phyloP scores from a whole-genome alignment of 495 filamentous ascomycete genomes.

The Jackrogersella minutella region DNA sequence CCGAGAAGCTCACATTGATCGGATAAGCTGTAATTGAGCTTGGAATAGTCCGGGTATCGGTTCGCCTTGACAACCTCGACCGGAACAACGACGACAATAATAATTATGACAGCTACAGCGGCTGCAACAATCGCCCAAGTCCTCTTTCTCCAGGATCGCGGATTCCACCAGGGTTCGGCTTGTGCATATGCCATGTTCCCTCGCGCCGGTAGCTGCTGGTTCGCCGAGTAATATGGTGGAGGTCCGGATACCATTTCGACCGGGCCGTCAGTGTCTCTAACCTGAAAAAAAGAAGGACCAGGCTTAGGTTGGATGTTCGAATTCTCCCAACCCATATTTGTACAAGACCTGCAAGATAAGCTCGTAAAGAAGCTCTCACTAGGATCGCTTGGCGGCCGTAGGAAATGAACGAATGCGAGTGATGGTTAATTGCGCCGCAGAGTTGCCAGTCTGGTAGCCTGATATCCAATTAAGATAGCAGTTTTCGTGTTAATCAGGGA shows the following conservation, averaged over 20 bases:
- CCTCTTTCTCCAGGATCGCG: slow-evolving; percentile 59
- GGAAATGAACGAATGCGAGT: slow-evolving; percentile 11
- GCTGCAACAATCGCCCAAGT: slow-evolving; percentile 53
- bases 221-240: slow-evolving; percentile 32
- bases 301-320: slow-evolving; percentile 16
- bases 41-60: slow-evolving; percentile 50
- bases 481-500: neutral
- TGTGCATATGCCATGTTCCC: slow-evolving; percentile 25
- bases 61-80: slow-evolving; percentile 62
- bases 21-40: slow-evolving; percentile 46
- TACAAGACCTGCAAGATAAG: slow-evolving; percentile 18
- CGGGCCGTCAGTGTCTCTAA: slow-evolving; percentile 29
- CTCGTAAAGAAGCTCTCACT: slow-evolving; percentile 13
- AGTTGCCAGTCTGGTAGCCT: slow-evolving; percentile 1
- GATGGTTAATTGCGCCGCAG: slow-evolving; percentile 24
- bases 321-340: slow-evolving; percentile 43
- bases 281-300: slow-evolving; percentile 38
- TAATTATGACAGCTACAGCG: slow-evolving; percentile 50
- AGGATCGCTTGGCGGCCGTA: slow-evolving; percentile 13
- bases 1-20: slow-evolving; percentile 46
- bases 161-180: slow-evolving; percentile 54
- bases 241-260: slow-evolving; percentile 37
- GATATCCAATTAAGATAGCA: slow-evolving; percentile 9
- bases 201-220: slow-evolving; percentile 18
- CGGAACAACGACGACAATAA: slow-evolving; percentile 57